Evolutionary conservation across 495 filamentous ascomycete genomes (phyloP), one percentile per base, ranked within the genome.

Genomic region (Penicillium chermesinum): DNA sequence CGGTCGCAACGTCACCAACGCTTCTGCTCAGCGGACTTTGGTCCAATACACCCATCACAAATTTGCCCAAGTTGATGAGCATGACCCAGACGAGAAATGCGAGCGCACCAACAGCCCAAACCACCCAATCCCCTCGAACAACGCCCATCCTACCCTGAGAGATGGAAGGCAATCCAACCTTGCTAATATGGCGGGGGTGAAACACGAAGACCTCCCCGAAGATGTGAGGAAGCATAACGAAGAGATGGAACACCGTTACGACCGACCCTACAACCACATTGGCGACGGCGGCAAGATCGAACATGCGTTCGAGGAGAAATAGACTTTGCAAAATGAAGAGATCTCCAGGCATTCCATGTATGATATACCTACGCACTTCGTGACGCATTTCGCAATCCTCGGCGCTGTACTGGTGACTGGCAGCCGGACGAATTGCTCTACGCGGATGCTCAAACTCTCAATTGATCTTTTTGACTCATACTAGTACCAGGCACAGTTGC

Each of bases 211-310:
- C 56, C 39, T 69, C 2, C 68, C 69, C 0, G 53, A 63, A 30
- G 71, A 72, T 46, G 71, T 72, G 41, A 69, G 63, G 41, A 39
- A 52, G 30, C 71, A 72, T 47, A 74, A 72, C 33, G 50, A 52
- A 36, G 71, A 72, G 7, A 44, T 74, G 49, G 52, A 57, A 17
- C 37, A 66, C 7, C 54, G 69, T 18, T 57, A 72, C 50, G 67
- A 72, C 52, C 53, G 53, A 27, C 52, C 67, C 6, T 74, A 70
- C 38, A 72, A 72, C 49, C 55, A 59, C 41, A 65, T 70, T 15
- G 51, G 40, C n/a, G 64, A 70, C 47, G 53, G 61, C 15, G 69
- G 67, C 18, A 53, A 54, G 7, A 49, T 64, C 14, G 46, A 59
- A 41, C 57, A 61, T 13, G 48, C 46, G 0, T 61, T 44, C 13